Evolutionary conservation across 441 rosid species (phyloP), one percentile per base, ranked within the genome.

Genomic region (Theobroma grandiflorum): DNA sequence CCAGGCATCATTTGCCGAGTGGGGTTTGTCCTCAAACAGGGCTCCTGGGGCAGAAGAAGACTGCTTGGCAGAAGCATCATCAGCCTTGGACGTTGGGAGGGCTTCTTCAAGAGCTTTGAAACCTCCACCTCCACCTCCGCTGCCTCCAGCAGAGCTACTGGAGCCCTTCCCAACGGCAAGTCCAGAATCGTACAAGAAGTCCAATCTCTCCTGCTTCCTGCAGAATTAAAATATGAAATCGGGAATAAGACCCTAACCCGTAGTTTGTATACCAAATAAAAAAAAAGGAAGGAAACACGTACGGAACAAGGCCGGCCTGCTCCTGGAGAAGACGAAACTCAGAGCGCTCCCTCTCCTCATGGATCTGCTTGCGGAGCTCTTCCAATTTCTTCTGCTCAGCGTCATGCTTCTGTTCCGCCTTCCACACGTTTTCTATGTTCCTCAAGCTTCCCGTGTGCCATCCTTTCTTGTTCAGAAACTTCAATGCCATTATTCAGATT

Each of bases 381-480:
- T 94, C 98, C 82, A 93, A 87, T 82, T 94, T 96, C 86, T 93
- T 92, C 93, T 96, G 90, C 86, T 96, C 99, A 4, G 94, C 92
- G 0, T 91, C 98, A 79, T 93, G 95, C 82, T 96, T 96, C 87
- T 94, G 99, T 88, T 96, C 98, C 20, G 98, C 98, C 78, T 93
- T 94, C 99, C 98, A 96, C 14, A 94, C 98, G 85, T 86, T 96
- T 87, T 96, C 99, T 70, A 94, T 89, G 89, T 94, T 96, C 82
- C 99, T 89, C 58, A 96, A 85, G 87, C 98, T 96, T 47, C 99
- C 98, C 37, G 98, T 92, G 84, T 94, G 98, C 98, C 96, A 96
- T 82, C 99, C 99, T 88, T 96, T 94, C 96, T 96, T 93, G 92
- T 94, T 96, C 90, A 94, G 69, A 87, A 96, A 93, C 89, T 96